These are phyloP conservation scores for Gyromitra esculenta DNA, from an alignment of 2,329 filamentous ascomycete species.

Conservation along the genomic window DNA sequence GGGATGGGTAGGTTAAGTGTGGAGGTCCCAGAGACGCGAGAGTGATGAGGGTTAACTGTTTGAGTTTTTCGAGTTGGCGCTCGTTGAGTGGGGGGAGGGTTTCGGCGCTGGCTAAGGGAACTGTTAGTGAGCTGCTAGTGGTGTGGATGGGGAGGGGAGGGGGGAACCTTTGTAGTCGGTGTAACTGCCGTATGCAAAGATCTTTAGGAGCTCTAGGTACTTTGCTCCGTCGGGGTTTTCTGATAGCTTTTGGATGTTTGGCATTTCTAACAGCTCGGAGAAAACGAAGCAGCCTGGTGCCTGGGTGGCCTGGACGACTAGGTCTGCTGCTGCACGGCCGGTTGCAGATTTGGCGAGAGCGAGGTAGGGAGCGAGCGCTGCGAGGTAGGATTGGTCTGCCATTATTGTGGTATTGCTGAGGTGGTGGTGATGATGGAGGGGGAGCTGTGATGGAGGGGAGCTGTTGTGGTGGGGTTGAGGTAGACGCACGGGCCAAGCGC, in stretches of 20 bases:
- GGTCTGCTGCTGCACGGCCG: constrained; percentile 83
- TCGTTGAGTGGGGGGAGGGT: constrained; percentile 76
- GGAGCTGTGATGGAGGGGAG: constrained; percentile 26
- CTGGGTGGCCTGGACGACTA: constrained; percentile 88
- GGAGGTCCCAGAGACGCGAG: constrained; percentile 72
- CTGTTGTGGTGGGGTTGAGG: constrained; percentile 25
- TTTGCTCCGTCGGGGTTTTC: constrained; percentile 70
- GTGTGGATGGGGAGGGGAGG: constrained; percentile 49
- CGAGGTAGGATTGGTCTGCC: constrained; percentile 64
- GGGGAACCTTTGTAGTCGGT: constrained; percentile 72
- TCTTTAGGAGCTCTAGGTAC: constrained; percentile 77
- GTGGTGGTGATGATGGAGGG: constrained; percentile 17
- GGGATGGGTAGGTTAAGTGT: constrained; percentile 76
- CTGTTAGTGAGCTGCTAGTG: constrained; percentile 36
- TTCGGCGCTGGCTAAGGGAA: constrained; percentile 61
- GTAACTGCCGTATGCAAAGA: constrained; percentile 94
- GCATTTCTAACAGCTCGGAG: constrained; percentile 84
- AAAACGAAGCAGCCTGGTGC: constrained; percentile 91
- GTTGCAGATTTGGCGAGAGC: constrained; percentile 86
- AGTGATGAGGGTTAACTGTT: constrained; percentile 86
- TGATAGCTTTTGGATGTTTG: constrained; percentile 78
- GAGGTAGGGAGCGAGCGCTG: constrained; percentile 81
- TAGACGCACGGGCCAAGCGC: constrained; percentile 16
- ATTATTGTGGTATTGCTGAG: constrained; percentile 36
- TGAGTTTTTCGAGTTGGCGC: constrained; percentile 82